Conservation (phyloP, 352 stramenopile genomes). For the Phytophthora foliorum region DNA sequence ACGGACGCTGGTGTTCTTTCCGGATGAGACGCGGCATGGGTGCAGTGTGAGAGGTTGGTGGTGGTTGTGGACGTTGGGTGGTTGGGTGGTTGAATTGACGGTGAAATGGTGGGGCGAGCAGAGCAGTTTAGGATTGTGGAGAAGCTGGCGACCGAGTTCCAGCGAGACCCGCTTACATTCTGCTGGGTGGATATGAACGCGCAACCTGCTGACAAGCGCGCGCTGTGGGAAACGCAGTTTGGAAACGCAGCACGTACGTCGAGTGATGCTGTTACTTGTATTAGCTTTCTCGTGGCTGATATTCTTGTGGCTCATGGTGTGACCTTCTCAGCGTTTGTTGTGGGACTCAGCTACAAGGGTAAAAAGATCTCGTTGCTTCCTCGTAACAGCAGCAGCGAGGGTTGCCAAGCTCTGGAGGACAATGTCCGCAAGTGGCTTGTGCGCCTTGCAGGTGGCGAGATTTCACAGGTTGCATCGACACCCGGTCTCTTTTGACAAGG, state of each 20-base stretch:
- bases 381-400: constrained; percentile 13
- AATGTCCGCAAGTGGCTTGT: constrained; percentile 69
- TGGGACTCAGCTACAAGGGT: constrained; percentile 65
- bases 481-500: constrained; percentile 50
- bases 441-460: constrained; percentile 66
- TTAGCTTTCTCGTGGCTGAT: neutral
- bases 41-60: constrained; percentile 67
- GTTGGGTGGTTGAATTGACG: neutral
- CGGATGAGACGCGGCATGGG: constrained; percentile 50
- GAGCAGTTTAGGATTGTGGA: constrained; percentile 80
- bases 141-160: constrained; percentile 73
- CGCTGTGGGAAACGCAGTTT: constrained; percentile 65
- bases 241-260: constrained; percentile 44
- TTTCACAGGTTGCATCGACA: constrained; percentile 53
- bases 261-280: neutral
- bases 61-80: neutral
- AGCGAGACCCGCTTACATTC: constrained; percentile 79
- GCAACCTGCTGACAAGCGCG: constrained; percentile 34
- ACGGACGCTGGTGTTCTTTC: constrained; percentile 74
- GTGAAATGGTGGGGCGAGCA: constrained; percentile 22
- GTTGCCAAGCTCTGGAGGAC: constrained; percentile 37
- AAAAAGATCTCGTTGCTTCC: constrained; percentile 69
- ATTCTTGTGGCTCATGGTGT: neutral
- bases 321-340: constrained; percentile 57
- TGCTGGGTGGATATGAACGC: constrained; percentile 75